These are phyloP conservation scores for Hypericum perforatum DNA, from an alignment of 345 rosid species.

Conservation along the genomic window DNA sequence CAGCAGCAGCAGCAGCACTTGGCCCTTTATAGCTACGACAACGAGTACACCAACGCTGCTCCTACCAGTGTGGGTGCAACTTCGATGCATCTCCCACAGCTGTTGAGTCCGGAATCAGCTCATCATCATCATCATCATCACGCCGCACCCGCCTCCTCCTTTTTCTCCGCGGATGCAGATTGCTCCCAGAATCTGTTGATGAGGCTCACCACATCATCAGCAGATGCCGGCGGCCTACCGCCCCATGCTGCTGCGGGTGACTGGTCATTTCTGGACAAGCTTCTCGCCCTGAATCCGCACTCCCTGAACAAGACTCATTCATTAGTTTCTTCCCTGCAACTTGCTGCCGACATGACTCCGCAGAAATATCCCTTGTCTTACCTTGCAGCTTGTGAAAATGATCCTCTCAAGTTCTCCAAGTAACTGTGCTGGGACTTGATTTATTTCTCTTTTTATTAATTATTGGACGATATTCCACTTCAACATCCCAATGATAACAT, in stretches of 20 bases:
- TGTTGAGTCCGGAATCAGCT: slow-evolving; percentile 64
- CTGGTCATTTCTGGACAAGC: slow-evolving; percentile 85
- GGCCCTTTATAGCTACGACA: no score
- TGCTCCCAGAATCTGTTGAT: slow-evolving; percentile 52
- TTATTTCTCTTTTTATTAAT: no score
- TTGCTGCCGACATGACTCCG: no score
- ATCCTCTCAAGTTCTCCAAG: no score
- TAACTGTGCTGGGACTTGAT: no score
- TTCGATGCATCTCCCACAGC: slow-evolving; percentile 72
- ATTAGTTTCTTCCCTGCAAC: no score
- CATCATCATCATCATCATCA: background rate
- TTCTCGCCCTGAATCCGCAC: slow-evolving; percentile 38
- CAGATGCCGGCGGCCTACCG: slow-evolving; percentile 13
- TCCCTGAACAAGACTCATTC: slow-evolving; percentile 10
- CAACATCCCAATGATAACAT: no score
- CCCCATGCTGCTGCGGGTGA: slow-evolving; percentile 33
- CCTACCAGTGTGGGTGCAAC: slow-evolving; percentile 24
- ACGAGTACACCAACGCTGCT: slow-evolving; percentile 13
- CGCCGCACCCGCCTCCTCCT: slow-evolving; percentile 15
- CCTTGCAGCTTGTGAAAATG: no score
- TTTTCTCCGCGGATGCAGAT: slow-evolving; percentile 35
- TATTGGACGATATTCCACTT: no score
- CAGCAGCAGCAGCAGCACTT: no score
- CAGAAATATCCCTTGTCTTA: no score
- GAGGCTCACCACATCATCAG: slow-evolving; percentile 34